These are phyloP conservation scores for Apocynum venetum DNA, from an alignment of 257 asterid species.

Conservation along the genomic window DNA sequence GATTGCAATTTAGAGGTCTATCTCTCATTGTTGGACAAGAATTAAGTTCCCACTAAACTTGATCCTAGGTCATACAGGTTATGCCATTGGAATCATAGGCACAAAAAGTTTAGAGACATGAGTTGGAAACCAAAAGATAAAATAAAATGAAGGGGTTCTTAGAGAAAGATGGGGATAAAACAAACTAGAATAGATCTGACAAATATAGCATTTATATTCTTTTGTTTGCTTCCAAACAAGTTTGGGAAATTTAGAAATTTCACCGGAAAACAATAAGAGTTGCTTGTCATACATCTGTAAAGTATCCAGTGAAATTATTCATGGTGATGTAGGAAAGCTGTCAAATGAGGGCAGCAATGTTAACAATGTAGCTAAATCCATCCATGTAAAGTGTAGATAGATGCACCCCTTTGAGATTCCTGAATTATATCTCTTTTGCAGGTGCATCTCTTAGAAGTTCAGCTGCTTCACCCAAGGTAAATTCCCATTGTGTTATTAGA, in stretches of 20 bases:
- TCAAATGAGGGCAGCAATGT: neutral
- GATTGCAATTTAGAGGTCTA: neutral
- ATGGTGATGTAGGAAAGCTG: slow-evolving; percentile 1
- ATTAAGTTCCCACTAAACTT: neutral
- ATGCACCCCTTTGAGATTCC: slow-evolving; percentile 7
- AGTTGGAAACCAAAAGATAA: neutral
- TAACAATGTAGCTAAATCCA: neutral
- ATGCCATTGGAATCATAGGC: neutral
- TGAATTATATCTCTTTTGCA: slow-evolving; percentile 8
- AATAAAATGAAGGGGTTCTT: neutral
- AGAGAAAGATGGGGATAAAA: neutral
- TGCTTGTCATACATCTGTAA: neutral
- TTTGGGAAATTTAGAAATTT: neutral
- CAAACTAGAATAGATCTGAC: neutral
- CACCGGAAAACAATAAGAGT: neutral
- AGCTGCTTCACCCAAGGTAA: slow-evolving; percentile 42
- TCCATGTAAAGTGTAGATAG: neutral
- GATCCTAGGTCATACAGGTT: neutral
- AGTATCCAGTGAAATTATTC: neutral
- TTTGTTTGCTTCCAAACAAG: neutral
- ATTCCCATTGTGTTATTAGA: slow-evolving; percentile 3
- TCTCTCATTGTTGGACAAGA: neutral
- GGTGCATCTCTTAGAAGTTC: slow-evolving; percentile 35
- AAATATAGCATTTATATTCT: neutral
- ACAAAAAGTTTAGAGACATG: neutral